phyloP scores from a whole-genome alignment of 495 filamentous ascomycete species.

The Penicillium pancosmium region DNA sequence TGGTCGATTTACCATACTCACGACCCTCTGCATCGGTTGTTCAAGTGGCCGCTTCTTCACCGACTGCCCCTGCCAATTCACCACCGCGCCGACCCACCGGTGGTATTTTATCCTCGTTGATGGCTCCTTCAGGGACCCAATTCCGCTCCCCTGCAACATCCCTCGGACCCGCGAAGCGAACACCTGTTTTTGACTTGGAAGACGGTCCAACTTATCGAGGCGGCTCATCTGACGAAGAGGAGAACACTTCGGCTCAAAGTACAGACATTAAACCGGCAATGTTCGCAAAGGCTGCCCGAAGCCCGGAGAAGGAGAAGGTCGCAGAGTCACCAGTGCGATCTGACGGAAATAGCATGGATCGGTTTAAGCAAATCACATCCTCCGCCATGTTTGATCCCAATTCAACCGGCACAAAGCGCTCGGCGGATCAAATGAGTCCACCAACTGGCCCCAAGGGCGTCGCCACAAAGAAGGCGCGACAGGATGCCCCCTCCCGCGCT shows the following conservation, averaged over 20 bases:
- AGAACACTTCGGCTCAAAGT: constrained; percentile 34
- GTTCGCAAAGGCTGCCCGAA: constrained; percentile 49
- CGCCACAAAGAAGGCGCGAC: constrained; percentile 44
- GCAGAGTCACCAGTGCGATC: constrained; percentile 38
- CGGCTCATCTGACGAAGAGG: constrained; percentile 61
- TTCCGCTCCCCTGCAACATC: constrained; percentile 59
- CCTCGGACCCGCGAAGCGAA: constrained; percentile 37
- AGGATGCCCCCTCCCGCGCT: constrained; percentile 60
- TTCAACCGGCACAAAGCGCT: constrained; percentile 38
- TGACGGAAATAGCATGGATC: constrained; percentile 30
- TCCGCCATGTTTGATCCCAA: constrained; percentile 50
- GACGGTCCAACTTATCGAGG: constrained; percentile 61
- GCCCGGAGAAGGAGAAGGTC: constrained; percentile 44
- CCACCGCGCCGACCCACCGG: constrained; percentile 39
- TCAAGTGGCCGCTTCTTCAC: constrained; percentile 86
- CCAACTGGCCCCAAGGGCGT: constrained; percentile 36
- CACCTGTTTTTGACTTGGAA: constrained; percentile 49
- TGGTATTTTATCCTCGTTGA: constrained; percentile 56
- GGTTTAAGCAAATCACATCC: constrained; percentile 53
- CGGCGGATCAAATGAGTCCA: constrained; percentile 50
- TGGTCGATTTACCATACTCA: constrained; percentile 48
- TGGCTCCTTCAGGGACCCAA: constrained; percentile 79
- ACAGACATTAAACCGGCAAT: constrained; percentile 73
- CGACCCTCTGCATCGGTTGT: constrained; percentile 53
- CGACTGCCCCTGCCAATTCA: constrained; percentile 55